phyloP scores from a whole-genome alignment of 495 filamentous ascomycete species.

The Thermochaetoides thermophila region DNA sequence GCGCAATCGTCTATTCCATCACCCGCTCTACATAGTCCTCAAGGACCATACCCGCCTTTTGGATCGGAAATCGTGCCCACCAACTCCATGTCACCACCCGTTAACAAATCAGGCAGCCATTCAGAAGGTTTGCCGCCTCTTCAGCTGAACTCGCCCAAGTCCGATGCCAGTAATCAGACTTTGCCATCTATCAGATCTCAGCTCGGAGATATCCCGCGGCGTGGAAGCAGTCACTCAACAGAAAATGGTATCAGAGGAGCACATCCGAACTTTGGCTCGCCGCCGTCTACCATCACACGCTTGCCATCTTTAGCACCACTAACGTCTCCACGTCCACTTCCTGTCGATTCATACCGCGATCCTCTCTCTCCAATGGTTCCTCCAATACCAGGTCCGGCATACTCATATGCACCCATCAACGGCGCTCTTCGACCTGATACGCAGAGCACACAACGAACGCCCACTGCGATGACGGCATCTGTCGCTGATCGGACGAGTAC shows the following conservation, averaged over 20 bases:
- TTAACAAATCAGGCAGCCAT: conserved; percentile 12
- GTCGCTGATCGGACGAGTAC: conserved; percentile 37
- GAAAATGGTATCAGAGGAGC: conserved; percentile 17
- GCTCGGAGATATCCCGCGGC: conserved; percentile 30
- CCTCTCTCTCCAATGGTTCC: conserved; percentile 10
- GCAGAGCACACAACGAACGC: conserved; percentile 17
- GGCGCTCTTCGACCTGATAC: conserved; percentile 18
- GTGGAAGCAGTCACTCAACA: conserved; percentile 48
- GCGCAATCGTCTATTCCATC: conserved; percentile 1
- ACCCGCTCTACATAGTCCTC: conserved; percentile 6
- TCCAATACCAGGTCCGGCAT: conserved; percentile 3
- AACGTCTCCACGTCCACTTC: conserved; percentile 22
- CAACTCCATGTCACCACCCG: conserved; percentile 17
- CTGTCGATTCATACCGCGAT: conserved; percentile 14
- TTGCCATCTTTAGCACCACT: conserved; percentile 12
- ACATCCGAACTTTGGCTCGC: conserved; percentile 9
- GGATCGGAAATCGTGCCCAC: conserved; percentile 16
- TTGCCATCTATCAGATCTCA: conserved; percentile 33
- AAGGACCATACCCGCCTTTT: conserved; percentile 14
- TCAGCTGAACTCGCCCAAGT: conserved; percentile 30
- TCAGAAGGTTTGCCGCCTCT: conserved; percentile 35
- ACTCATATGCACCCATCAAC: conserved; percentile 11
- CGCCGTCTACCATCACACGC: conserved; percentile 9
- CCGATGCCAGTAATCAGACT: conserved; percentile 25
- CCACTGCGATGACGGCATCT: conserved; percentile 23